Conservation (phyloP, 768 basidiomycete genomes). For the Boletus rex-veris region DNA sequence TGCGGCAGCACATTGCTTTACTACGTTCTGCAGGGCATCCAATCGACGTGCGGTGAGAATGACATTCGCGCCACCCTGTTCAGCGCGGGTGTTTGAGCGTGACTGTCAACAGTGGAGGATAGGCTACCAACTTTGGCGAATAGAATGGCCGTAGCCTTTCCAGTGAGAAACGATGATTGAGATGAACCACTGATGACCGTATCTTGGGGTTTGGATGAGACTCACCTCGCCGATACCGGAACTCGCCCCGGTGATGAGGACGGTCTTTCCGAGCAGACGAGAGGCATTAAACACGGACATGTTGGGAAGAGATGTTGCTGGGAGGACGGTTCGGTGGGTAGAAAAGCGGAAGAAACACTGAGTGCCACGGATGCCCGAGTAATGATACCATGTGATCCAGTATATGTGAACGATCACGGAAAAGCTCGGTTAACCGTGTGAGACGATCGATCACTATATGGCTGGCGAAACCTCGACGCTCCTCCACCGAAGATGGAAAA, state of each 20-base stretch:
- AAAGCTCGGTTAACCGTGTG: too few species aligned
- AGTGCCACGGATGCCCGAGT: conserved; percentile 2
- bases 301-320: conserved; percentile 9
- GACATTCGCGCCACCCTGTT: conserved; percentile 80
- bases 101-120: background rate
- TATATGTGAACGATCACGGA: too few species aligned
- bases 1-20: conserved; percentile 61
- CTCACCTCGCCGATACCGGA: conserved; percentile 86
- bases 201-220: conserved; percentile 1
- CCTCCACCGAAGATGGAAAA: conserved; percentile 37
- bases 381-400: conserved; percentile 1
- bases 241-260: conserved; percentile 87
- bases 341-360: background rate
- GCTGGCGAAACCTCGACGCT: background rate
- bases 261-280: conserved; percentile 78
- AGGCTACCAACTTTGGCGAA: conserved; percentile 69
- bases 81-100: background rate
- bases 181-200: background rate
- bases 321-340: background rate
- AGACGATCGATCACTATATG: background rate
- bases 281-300: conserved; percentile 85
- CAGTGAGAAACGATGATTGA: background rate
- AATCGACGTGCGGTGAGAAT: conserved; percentile 78
- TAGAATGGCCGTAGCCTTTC: conserved; percentile 79
- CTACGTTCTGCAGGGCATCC: conserved; percentile 70